phyloP scores from a whole-genome alignment of 257 asterid genomes.

The Petrea volubilis region DNA sequence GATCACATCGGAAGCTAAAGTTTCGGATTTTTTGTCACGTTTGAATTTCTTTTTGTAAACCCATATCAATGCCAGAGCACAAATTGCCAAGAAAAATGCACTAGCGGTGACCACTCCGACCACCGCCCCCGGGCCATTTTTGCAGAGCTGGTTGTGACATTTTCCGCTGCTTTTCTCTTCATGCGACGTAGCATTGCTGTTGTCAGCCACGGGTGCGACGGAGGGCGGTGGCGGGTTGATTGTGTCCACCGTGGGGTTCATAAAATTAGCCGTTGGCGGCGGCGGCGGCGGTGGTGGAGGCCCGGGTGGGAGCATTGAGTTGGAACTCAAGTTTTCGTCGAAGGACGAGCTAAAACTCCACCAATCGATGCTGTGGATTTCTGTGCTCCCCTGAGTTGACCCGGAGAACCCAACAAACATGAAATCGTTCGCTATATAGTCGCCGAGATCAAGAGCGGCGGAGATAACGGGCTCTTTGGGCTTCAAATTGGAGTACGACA shows the following conservation, averaged over 20 bases:
- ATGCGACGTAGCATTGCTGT: conserved; percentile 18
- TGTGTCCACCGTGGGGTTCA: conserved; percentile 54
- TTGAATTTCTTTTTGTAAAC: conserved; percentile 57
- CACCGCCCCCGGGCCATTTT: conserved; percentile 63
- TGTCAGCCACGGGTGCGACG: conserved; percentile 30
- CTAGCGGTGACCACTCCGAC: conserved; percentile 82
- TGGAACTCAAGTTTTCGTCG: conserved; percentile 40
- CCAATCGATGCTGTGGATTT: conserved; percentile 71
- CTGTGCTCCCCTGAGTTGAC: conserved; percentile 92
- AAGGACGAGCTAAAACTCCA: conserved; percentile 81
- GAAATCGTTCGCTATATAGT: conserved; percentile 52
- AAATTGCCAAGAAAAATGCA: conserved; percentile 63
- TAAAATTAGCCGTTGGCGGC: conserved; percentile 41
- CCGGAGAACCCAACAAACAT: conserved; percentile 80
- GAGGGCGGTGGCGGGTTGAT: conserved; percentile 47
- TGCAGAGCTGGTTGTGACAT: conserved; percentile 61
- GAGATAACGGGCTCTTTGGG: conserved; percentile 65
- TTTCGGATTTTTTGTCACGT: conserved; percentile 37
- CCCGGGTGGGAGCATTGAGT: conserved; percentile 21
- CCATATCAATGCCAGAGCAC: conserved; percentile 51
- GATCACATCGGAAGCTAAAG: conserved; percentile 56
- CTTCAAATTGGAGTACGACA: conserved; percentile 68
- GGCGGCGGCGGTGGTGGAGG: conserved; percentile 57
- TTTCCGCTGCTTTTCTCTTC: conserved; percentile 35
- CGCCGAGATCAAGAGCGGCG: conserved; percentile 44